A percentile compares a stretch with the other conserved stretches of the same genome.
Evolutionary conservation across 352 stramenopile species (phyloP).

Genomic region (Globisporangium echinulatum): DNA sequence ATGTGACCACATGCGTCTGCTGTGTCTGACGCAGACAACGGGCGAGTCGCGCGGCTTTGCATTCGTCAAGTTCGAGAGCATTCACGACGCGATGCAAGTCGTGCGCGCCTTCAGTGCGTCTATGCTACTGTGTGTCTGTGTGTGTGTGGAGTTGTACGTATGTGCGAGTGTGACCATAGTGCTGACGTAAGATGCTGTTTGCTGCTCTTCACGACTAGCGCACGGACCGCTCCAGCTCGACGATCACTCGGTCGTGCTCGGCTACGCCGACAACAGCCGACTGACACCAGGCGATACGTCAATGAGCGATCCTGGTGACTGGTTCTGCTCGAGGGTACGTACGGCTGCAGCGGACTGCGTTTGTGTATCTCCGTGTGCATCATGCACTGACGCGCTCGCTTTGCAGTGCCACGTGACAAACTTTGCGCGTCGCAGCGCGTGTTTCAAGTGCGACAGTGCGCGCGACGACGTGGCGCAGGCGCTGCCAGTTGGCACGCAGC

Average conservation of each 20-base stretch:
- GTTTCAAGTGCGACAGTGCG: neutral
- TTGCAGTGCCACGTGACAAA: conserved; percentile 50
- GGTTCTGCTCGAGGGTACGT: neutral
- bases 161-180: too few relatives aligned
- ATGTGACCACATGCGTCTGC: too few relatives aligned
- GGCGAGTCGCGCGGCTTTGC: conserved; percentile 69
- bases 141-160: too few relatives aligned
- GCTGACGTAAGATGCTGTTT: neutral
- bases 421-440: neutral
- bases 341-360: neutral
- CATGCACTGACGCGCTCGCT: neutral
- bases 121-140: neutral
- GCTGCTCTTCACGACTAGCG: conserved; percentile 18
- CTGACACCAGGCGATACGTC: conserved; percentile 55
- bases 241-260: conserved; percentile 32
- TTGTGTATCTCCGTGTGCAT: conserved; percentile 1
- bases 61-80: conserved; percentile 66
- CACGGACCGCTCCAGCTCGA: conserved; percentile 49
- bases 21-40: conserved; percentile 26
- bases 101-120: conserved; percentile 51
- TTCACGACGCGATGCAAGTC: conserved; percentile 46
- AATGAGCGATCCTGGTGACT: conserved; percentile 23
- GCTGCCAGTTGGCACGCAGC: conserved; percentile 1
- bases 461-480: neutral
- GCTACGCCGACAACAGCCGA: conserved; percentile 28